Evolutionary conservation across 1,284 basidiomycete genomes (phyloP), one percentile per base, ranked within the genome.

Genomic region (Cystobasidium sp.): DNA sequence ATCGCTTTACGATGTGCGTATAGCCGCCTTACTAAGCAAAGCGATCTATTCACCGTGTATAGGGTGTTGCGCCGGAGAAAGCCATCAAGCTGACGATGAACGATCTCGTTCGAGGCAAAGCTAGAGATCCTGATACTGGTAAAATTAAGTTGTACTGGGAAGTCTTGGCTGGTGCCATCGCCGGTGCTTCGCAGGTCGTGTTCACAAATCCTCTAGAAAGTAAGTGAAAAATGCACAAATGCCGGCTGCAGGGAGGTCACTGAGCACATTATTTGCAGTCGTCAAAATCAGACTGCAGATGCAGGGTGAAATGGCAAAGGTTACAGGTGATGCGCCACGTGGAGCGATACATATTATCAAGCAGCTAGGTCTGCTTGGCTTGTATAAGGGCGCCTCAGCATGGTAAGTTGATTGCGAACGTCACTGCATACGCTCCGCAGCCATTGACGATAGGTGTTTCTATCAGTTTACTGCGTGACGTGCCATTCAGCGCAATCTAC

Each of bases 61-160:
- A 94, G 92, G 96, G 96, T 80, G 96, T 99, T 53, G 97, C 96
- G 14, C 96, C 96, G 14, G 96, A 99, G 83, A 99, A 97, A 84
- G 94, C 94, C 12, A 96, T 97, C 84, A 97, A 99, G 81, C 82
- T 85, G 20, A 97, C 96, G 2, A 90, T 99, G 77, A 99, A 99
- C 85, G 96, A 98, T 81, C 84, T 97, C 67, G 87, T 99, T 46
- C 89, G 96, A 68, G 86, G 88, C 20, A 87, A 89, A 74, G 88
- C 90, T 14, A 95, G 89, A 83, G 94, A 99, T 83, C 92, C 94
- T 43, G 93, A 96, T 82, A 97, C 95, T 7, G 97, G 97, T 24
- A 87, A 91, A 73, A 98, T 99, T 82, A 88, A 90, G 67, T 80
- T 97, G 46, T 80, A 81, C 20, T 95, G 92, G 91, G 97, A 99